Percentiles rank a stretch among this genome's conserved stretches.
Evolutionary conservation across 2,329 filamentous ascomycete species (phyloP).

Genomic region (Calonectria henricotiae): DNA sequence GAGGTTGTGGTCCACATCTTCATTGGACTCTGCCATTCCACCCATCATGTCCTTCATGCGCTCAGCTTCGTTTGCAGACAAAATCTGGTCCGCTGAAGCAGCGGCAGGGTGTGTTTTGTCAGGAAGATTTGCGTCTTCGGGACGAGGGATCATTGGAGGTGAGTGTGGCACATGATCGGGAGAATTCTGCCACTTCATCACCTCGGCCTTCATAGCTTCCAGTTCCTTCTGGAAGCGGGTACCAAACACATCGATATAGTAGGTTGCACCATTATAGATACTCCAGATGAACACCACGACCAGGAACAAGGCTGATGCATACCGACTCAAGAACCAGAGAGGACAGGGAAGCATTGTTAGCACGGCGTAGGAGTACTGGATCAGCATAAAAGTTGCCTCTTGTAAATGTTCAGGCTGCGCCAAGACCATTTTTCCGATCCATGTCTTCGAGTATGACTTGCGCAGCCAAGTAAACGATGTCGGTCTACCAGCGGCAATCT

Average conservation of each 20-base stretch:
- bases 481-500: conserved; percentile 95
- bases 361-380: conserved; percentile 93
- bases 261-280: conserved; percentile 96
- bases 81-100: conserved; percentile 40
- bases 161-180: conserved; percentile 65
- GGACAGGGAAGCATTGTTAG: conserved; percentile 96
- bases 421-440: conserved; percentile 90
- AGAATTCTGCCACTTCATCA: conserved; percentile 86
- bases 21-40: conserved; percentile 40
- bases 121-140: conserved; percentile 44
- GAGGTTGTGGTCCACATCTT: conserved; percentile 46
- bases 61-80: conserved; percentile 41
- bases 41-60: conserved; percentile 43
- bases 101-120: conserved; percentile 41
- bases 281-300: conserved; percentile 92
- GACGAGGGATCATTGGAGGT: conserved; percentile 55
- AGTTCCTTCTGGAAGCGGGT: conserved; percentile 97
- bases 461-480: conserved; percentile 99
- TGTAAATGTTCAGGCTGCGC: conserved; percentile 83
- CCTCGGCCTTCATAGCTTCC: conserved; percentile 89
- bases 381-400: conserved; percentile 94
- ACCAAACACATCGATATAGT: conserved; percentile 98
- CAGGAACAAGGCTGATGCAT: conserved; percentile 84
- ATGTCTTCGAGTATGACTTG: conserved; percentile 89
- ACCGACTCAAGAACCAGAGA: conserved; percentile 92